Conservation (phyloP, 352 stramenopile genomes). For the Globisporangium polare region DNA sequence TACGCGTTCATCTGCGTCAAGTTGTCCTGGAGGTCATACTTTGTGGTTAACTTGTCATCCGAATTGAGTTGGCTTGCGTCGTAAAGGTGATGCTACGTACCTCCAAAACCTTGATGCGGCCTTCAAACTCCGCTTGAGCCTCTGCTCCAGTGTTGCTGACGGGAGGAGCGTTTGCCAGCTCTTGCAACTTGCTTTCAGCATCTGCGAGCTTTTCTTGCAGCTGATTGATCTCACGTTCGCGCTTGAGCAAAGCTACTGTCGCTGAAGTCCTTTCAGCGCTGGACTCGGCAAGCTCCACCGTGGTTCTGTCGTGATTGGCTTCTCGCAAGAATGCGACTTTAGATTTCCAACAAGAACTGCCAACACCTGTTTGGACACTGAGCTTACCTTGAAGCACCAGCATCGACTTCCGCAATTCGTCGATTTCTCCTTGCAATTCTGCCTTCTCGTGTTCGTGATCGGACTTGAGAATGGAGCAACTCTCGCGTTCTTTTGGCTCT, state of each 20-base stretch:
- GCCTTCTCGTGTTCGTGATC: not conserved
- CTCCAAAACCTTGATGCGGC: constrained; percentile 61
- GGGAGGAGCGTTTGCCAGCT: constrained; percentile 4
- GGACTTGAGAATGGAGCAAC: constrained; percentile 1
- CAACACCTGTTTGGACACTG: not conserved
- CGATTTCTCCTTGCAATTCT: constrained; percentile 12
- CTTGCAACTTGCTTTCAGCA: constrained; percentile 17
- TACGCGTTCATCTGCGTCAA: constrained; percentile 76
- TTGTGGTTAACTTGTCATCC: constrained; percentile 1
- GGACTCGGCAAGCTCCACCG: constrained; percentile 16
- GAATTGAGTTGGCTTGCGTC: not conserved
- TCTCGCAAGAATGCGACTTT: not conserved
- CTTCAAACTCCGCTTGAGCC: constrained; percentile 24
- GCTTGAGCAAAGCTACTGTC: constrained; percentile 22
- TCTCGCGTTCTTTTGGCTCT: constrained; percentile 1
- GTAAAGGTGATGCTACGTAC: constrained; percentile 19
- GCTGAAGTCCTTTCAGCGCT: constrained; percentile 8
- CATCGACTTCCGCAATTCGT: constrained; percentile 7
- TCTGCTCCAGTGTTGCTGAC: constrained; percentile 19
- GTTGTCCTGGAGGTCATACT: constrained; percentile 44
- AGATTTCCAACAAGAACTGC: not conserved
- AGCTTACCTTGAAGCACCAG: constrained; percentile 11
- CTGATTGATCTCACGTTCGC: constrained; percentile 32
- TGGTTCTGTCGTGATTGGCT: constrained; percentile 33
- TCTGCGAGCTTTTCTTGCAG: constrained; percentile 29